Conservation (phyloP, 1,284 basidiomycete genomes). For the Malassezia slooffiae region DNA sequence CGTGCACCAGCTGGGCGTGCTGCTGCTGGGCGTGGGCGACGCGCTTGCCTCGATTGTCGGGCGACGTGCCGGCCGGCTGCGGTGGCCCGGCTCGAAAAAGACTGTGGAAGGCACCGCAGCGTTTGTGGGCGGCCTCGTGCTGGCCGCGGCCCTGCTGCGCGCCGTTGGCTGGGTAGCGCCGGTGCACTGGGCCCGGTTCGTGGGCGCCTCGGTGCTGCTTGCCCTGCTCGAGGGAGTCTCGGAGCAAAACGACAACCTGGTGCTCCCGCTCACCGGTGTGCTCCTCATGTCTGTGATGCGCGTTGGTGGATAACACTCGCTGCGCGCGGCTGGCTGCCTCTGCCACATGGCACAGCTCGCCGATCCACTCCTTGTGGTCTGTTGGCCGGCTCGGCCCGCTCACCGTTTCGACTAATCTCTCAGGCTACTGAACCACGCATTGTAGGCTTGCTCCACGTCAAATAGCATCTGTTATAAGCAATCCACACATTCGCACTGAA, state of each 20-base stretch:
- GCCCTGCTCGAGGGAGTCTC: constrained; percentile 38
- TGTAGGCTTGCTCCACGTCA: constrained; percentile 92
- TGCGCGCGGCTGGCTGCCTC: no score
- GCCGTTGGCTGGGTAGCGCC: constrained; percentile 51
- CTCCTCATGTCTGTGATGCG: constrained; percentile 25
- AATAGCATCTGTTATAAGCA: constrained; percentile 64
- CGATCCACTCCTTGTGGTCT: no score
- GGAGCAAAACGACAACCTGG: constrained; percentile 44
- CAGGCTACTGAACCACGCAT: constrained; percentile 83
- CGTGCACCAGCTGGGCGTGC: constrained; percentile 69
- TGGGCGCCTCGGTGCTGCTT: constrained; percentile 17
- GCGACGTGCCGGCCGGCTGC: constrained; percentile 62
- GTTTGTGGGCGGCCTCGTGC: constrained; percentile 63
- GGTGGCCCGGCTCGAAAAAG: constrained; percentile 78
- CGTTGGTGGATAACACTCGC: constrained; percentile 11
- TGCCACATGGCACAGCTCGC: no score
- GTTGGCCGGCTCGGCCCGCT: no score
- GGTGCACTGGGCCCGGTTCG: constrained; percentile 18
- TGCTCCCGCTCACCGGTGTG: constrained; percentile 38
- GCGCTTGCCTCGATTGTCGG: constrained; percentile 86
- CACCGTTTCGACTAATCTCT: no score
- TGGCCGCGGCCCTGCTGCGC: constrained; percentile 61
- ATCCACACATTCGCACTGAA: constrained; percentile 2
- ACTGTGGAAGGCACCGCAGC: constrained; percentile 83
- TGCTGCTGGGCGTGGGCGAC: constrained; percentile 85